These are phyloP conservation scores for Silene noctiflora DNA, from an alignment of 179 eudicot genomes.

Conservation along the genomic window DNA sequence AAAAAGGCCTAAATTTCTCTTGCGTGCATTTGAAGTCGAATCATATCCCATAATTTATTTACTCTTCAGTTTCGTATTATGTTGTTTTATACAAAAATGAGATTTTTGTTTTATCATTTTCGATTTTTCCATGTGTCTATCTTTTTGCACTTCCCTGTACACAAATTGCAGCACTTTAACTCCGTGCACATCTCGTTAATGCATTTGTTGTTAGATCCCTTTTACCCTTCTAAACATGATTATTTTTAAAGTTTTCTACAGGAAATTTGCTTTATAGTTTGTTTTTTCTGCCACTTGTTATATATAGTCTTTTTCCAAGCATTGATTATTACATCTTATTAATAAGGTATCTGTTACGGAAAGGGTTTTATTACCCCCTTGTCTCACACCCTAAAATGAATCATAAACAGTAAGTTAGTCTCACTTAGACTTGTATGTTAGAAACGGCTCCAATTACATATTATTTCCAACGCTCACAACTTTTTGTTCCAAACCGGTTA, in stretches of 20 bases:
- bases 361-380: too few relatives aligned
- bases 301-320: neutral
- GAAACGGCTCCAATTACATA: too few relatives aligned
- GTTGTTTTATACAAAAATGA: neutral
- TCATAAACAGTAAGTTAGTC: too few relatives aligned
- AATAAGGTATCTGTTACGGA: neutral
- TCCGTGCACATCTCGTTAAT: neutral
- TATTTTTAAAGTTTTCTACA: neutral
- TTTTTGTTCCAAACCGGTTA: too few relatives aligned
- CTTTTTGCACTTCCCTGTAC: neutral
- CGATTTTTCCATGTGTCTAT: neutral
- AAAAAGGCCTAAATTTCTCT: neutral
- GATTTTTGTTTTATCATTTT: neutral
- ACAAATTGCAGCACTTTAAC: neutral
- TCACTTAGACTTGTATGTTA: too few relatives aligned
- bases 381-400: too few relatives aligned
- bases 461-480: too few relatives aligned
- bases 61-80: neutral
- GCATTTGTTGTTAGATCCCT: neutral
- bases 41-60: neutral
- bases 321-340: neutral
- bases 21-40: neutral
- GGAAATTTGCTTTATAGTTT: neutral
- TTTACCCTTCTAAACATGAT: neutral
- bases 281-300: neutral